phyloP scores from a whole-genome alignment of 345 rosid genomes.

The Linum lewisii region DNA sequence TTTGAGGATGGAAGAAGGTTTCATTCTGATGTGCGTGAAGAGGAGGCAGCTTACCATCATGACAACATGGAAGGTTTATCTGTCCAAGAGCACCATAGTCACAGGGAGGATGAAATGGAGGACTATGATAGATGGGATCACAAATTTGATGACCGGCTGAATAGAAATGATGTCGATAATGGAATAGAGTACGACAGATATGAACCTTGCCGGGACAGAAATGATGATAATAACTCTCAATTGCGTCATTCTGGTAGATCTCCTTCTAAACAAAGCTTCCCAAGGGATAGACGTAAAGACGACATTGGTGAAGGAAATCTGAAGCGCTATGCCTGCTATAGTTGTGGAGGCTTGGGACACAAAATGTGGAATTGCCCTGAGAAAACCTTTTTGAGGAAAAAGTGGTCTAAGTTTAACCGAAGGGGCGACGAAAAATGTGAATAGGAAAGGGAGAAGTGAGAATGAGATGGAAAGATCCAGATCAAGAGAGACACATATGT shows the following conservation, averaged over 20 bases:
- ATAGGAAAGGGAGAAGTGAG: slow-evolving; percentile 16
- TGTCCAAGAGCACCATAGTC: slow-evolving; percentile 17
- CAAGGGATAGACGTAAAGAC: slow-evolving; percentile 9
- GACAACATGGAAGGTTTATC: slow-evolving; percentile 5
- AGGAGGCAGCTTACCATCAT: slow-evolving; percentile 8
- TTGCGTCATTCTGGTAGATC: slow-evolving; percentile 16
- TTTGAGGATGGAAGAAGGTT: slow-evolving; percentile 12
- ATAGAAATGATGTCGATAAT: slow-evolving; percentile 16
- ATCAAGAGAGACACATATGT: slow-evolving; percentile 14
- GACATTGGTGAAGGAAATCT: slow-evolving; percentile 9
- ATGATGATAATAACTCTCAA: slow-evolving; percentile 11
- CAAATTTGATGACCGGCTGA: slow-evolving; percentile 15
- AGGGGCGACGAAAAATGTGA: slow-evolving; percentile 12
- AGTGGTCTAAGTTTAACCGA: slow-evolving; percentile 10
- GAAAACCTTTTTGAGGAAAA: slow-evolving; percentile 15
- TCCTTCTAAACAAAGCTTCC: slow-evolving; percentile 13
- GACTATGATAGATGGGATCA: slow-evolving; percentile 35
- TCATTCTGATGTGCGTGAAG: slow-evolving; percentile 16
- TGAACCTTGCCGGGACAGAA: slow-evolving; percentile 13
- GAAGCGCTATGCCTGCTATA: slow-evolving; percentile 19
- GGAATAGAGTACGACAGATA: slow-evolving; percentile 22
- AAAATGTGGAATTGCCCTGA: slow-evolving; percentile 27
- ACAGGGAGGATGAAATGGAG: slow-evolving; percentile 14
- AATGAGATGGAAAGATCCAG: slow-evolving; percentile 15
- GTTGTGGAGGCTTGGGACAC: slow-evolving; percentile 29